Percentiles rank a stretch among this genome's conserved stretches.
phyloP scores from a whole-genome alignment of 2,329 filamentous ascomycete genomes.

The Penicillium sp. region DNA sequence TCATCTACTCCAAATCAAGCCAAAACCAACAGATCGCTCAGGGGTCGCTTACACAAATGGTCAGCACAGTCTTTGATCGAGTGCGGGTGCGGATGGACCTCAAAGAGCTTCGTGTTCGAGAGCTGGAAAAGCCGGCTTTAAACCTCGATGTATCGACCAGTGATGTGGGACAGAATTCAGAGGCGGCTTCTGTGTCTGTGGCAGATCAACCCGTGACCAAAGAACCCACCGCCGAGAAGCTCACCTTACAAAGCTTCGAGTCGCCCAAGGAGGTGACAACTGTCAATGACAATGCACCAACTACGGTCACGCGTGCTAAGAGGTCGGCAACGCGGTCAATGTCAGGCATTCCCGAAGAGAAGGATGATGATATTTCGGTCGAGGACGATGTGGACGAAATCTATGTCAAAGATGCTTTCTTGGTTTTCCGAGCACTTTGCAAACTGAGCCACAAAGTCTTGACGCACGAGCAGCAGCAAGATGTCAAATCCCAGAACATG shows the following conservation, averaged over 20 bases:
- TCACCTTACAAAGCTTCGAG: conserved; percentile 68
- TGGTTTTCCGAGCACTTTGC: conserved; percentile 96
- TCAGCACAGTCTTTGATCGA: conserved; percentile 94
- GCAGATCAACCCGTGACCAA: conserved; percentile 53
- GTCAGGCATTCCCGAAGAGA: conserved; percentile 38
- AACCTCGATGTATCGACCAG: conserved; percentile 42
- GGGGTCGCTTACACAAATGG: conserved; percentile 96
- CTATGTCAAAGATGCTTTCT: conserved; percentile 93
- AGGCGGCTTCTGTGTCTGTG: conserved; percentile 35
- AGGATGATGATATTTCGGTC: conserved; percentile 38
- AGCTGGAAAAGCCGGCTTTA: conserved; percentile 36
- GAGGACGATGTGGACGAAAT: conserved; percentile 85
- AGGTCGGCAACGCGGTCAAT: conserved; percentile 48
- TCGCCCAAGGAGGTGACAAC: conserved; percentile 66
- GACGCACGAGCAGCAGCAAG: conserved; percentile 85
- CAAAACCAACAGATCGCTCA: conserved; percentile 97
- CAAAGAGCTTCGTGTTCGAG: conserved; percentile 71
- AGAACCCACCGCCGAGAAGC: conserved; percentile 53
- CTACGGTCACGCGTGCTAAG: conserved; percentile 62
- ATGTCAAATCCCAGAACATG: conserved; percentile 93
- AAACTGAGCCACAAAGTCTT: conserved; percentile 93
- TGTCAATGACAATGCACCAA: conserved; percentile 66
- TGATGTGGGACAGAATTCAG: conserved; percentile 48
- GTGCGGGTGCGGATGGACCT: conserved; percentile 82
- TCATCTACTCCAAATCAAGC: conserved; percentile 88